Evolutionary conservation across 495 filamentous ascomycete species (phyloP).

Genomic region (Astrothelium subdiscretum): DNA sequence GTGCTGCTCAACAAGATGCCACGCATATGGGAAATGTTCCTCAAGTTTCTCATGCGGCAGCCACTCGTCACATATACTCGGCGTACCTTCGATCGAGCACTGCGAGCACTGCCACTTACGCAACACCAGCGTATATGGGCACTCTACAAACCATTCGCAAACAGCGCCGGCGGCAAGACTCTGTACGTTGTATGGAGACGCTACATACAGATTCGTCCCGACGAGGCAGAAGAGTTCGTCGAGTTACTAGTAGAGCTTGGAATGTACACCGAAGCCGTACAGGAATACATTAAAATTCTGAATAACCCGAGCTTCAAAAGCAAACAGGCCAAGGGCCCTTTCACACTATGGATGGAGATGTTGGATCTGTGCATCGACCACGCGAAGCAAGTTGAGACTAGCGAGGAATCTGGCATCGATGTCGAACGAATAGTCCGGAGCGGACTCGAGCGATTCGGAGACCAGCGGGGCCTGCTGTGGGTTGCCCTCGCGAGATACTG

Average conservation of each 20-base stretch:
- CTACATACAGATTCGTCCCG: slow-evolving; percentile 97
- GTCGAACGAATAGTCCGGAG: slow-evolving; percentile 90
- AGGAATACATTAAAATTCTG: slow-evolving; percentile 85
- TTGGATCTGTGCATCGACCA: slow-evolving; percentile 91
- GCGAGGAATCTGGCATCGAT: slow-evolving; percentile 67
- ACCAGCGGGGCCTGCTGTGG: slow-evolving; percentile 96
- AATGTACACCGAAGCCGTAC: slow-evolving; percentile 83
- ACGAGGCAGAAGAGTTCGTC: slow-evolving; percentile 92
- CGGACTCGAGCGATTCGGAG: slow-evolving; percentile 83
- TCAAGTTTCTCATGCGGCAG: slow-evolving; percentile 80
- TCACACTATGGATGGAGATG: slow-evolving; percentile 97
- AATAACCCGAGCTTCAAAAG: slow-evolving; percentile 87
- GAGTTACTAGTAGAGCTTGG: slow-evolving; percentile 71
- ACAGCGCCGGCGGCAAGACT: slow-evolving; percentile 81
- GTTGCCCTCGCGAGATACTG: slow-evolving; percentile 92
- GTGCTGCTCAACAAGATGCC: slow-evolving; percentile 99
- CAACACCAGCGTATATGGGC: slow-evolving; percentile 98
- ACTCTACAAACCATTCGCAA: slow-evolving; percentile 83
- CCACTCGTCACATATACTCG: slow-evolving; percentile 85
- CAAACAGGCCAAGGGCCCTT: slow-evolving; percentile 86
- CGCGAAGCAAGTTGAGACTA: slow-evolving; percentile 73
- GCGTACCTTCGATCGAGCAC: slow-evolving; percentile 83
- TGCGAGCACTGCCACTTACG: slow-evolving; percentile 88
- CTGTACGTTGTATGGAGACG: slow-evolving; percentile 88
- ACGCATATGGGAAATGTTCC: slow-evolving; percentile 95